phyloP scores from a whole-genome alignment of 2,329 filamentous ascomycete species.

The Passalora sequoiae region DNA sequence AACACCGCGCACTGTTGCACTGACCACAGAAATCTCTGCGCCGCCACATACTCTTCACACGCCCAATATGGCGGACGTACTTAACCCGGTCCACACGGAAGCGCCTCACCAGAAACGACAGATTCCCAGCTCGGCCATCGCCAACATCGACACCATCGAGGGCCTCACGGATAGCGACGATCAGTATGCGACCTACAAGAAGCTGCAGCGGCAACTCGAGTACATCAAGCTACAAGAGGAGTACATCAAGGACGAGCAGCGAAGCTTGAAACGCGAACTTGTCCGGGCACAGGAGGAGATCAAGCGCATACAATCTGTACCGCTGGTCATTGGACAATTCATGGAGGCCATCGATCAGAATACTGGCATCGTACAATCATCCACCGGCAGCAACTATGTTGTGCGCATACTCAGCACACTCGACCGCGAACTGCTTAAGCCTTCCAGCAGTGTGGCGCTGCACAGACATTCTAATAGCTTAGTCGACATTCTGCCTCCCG shows the following conservation, averaged over 20 bases:
- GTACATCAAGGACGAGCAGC: slow-evolving; percentile 99
- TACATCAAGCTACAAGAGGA: slow-evolving; percentile 97
- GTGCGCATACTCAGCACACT: slow-evolving; percentile 97
- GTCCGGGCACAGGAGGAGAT: slow-evolving; percentile 98
- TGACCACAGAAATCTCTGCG: too few species aligned
- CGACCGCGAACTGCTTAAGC: slow-evolving; percentile 96
- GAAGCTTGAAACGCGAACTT: slow-evolving; percentile 93
- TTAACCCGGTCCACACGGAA: slow-evolving; percentile 69
- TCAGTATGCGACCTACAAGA: slow-evolving; percentile 93
- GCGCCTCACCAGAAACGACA: slow-evolving; percentile 72
- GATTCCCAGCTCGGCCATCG: slow-evolving; percentile 69
- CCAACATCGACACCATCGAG: slow-evolving; percentile 85
- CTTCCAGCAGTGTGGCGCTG: slow-evolving; percentile 92
- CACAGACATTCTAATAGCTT: slow-evolving; percentile 98
- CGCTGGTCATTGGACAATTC: slow-evolving; percentile 96
- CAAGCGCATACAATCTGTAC: slow-evolving; percentile 98
- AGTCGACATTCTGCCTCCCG: slow-evolving; percentile 96
- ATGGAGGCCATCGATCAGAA: slow-evolving; percentile 99
- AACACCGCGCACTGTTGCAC: too few species aligned
- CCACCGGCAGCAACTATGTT: slow-evolving; percentile 97
- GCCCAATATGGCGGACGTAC: slow-evolving; percentile 70
- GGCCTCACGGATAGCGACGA: slow-evolving; percentile 78
- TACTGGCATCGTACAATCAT: slow-evolving; percentile 97
- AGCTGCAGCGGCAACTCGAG: slow-evolving; percentile 93
- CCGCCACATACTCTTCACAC: too few species aligned